Evolutionary conservation across 495 filamentous ascomycete species (phyloP), one percentile per base, ranked within the genome.

Genomic region (Aspergillus asperescens): DNA sequence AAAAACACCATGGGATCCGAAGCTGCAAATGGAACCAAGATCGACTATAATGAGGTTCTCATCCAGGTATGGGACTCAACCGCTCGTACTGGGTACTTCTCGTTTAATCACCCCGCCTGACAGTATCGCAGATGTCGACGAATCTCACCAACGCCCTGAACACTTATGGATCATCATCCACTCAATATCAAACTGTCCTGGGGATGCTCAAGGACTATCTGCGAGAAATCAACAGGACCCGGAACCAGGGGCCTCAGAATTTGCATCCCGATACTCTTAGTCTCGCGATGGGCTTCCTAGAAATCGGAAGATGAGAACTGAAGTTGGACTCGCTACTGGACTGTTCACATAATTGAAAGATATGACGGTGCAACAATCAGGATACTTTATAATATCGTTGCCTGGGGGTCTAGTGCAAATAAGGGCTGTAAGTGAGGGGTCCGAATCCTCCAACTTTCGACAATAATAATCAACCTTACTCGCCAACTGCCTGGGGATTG

Each of bases 121-220:
- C 43, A 18, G 19, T 9, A 19, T 35, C 27, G 12, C 34, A 76
- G 73, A 70, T 76, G 52, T 70, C 66, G 7, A 63, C 62, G 35
- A 75, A 68, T 50, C 67, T 76, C 12, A 59, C 61, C 41, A 76
- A 76, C 48, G 64, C 71, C 4, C 51, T 74, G 5, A 60, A 66
- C 28, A 76, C 73, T 4, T 76, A 70, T 42, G 73, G 73, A 3
- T 15, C 65, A 6, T 59, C 65, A 2, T 76, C 73, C 9, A 56
- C 28, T 5, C 73, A 76, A 41, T 72, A 72, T 41, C 66, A 72
- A 24, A 56, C 54, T 0, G 61, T 75, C 20, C 50, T 72, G 4
- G 56, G 57, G 2, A 74, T 73, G 7, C 59, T 76, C 5, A 68
- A 69, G 38, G 61, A 67, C 35, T 70, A 60, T 43, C 54, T 76